phyloP scores from a whole-genome alignment of 352 stramenopile genomes.

The Phytophthora colocasiae region DNA sequence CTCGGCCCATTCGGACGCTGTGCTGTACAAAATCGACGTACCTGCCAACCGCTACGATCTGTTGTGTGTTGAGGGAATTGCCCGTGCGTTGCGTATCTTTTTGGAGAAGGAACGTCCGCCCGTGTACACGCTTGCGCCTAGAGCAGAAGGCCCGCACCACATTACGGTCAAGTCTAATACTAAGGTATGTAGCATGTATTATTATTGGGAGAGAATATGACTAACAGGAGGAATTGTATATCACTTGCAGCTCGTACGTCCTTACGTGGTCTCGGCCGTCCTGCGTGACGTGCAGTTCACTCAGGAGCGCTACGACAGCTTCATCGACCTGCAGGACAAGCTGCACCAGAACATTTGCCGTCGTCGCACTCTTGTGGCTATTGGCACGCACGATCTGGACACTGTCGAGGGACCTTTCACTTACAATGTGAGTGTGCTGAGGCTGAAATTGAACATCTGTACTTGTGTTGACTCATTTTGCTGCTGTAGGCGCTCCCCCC shows the following conservation, averaged over 20 bases:
- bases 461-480: constrained; percentile 4
- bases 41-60: constrained; percentile 99
- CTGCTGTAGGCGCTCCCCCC: constrained; percentile 86
- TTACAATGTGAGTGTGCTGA: constrained; percentile 69
- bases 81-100: constrained; percentile 97
- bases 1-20: constrained; percentile 78
- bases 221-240: constrained; percentile 4
- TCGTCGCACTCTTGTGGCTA: constrained; percentile 98
- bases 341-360: constrained; percentile 99
- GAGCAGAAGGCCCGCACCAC: constrained; percentile 69
- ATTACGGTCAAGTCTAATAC: constrained; percentile 90
- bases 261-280: constrained; percentile 98
- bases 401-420: constrained; percentile 95
- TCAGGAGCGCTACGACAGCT: constrained; percentile 96
- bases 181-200: constrained; percentile 48
- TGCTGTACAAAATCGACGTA: constrained; percentile 99
- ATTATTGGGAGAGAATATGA: constrained; percentile 1
- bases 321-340: constrained; percentile 99
- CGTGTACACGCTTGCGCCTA: constrained; percentile 78
- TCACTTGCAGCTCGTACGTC: constrained; percentile 85
- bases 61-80: constrained; percentile 98
- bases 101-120: constrained; percentile 95
- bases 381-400: constrained; percentile 99
- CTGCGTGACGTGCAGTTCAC: constrained; percentile 97
- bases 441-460: background rate